A percentile compares a stretch with the other conserved stretches of the same genome.
These are phyloP conservation scores for Phycomyces blakesleeanus DNA, from an alignment of 192 early-diverging fungal species.

Conservation along the genomic window DNA sequence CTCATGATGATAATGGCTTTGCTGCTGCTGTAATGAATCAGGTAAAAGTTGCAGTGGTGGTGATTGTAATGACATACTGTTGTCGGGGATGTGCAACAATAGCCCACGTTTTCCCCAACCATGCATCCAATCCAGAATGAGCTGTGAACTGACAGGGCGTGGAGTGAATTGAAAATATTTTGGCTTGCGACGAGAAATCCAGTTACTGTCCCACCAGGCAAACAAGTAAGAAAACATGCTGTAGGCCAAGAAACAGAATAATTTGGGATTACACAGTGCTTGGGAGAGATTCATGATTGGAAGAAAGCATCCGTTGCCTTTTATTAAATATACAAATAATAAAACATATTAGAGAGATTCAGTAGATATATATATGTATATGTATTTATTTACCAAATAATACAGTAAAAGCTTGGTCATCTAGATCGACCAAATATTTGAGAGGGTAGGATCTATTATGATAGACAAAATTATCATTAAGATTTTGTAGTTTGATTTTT, in stretches of 20 bases:
- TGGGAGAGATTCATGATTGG: slow-evolving; percentile 39
- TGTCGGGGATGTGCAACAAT: slow-evolving; percentile 1
- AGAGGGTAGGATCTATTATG: slow-evolving; percentile 16
- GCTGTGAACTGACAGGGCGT: slow-evolving; percentile 19
- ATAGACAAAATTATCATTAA: not conserved
- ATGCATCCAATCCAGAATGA: slow-evolving; percentile 23
- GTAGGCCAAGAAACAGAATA: slow-evolving; percentile 40
- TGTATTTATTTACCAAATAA: slow-evolving; percentile 18
- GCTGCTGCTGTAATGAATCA: too few relatives aligned
- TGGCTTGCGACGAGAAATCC: slow-evolving; percentile 37
- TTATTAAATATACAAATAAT: too few relatives aligned
- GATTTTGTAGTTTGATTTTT: too few relatives aligned
- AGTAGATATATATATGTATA: not conserved
- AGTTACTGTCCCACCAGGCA: slow-evolving; percentile 46
- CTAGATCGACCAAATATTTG: slow-evolving; percentile 2
- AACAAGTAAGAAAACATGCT: slow-evolving; percentile 52
- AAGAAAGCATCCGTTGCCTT: slow-evolving; percentile 34
- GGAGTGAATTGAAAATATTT: slow-evolving; percentile 57
- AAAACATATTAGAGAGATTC: too few relatives aligned
- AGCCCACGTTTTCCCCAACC: slow-evolving; percentile 30
- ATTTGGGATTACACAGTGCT: slow-evolving; percentile 18
- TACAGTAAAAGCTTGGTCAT: not conserved
- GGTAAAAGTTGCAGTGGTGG: not conserved
- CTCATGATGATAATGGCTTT: too few relatives aligned
- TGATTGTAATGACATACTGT: too few relatives aligned